Conservation (phyloP, 495 filamentous ascomycete genomes). For the Aspergillus olivimuriae region DNA sequence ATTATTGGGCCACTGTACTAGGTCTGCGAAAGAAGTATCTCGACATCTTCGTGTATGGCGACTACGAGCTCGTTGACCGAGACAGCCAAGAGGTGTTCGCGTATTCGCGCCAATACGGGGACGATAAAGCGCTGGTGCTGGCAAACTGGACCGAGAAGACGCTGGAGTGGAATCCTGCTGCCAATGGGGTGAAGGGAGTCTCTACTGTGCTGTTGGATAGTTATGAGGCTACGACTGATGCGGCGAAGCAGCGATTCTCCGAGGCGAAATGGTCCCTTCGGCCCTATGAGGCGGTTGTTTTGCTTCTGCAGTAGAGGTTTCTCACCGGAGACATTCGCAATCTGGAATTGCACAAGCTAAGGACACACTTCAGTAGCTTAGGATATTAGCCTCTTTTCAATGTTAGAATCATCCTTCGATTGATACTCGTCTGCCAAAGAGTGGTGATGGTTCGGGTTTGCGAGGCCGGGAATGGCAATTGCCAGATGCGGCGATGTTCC, state of each 20-base stretch:
- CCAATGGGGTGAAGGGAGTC: conserved; percentile 24
- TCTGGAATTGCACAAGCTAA: no score
- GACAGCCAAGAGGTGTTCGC: conserved; percentile 42
- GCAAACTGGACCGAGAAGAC: conserved; percentile 44
- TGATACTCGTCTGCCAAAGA: no score
- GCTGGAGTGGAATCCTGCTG: conserved; percentile 34
- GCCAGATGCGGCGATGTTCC: no score
- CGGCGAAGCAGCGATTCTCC: conserved; percentile 20
- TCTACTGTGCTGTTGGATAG: conserved; percentile 38
- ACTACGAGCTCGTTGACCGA: conserved; percentile 45
- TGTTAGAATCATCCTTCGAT: no score
- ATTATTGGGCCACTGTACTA: conserved; percentile 49
- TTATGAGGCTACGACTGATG: conserved; percentile 26
- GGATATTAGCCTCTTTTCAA: no score
- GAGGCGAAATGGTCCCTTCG: conserved; percentile 28
- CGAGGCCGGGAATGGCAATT: no score
- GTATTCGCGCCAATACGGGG: conserved; percentile 37
- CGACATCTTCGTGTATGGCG: conserved; percentile 56
- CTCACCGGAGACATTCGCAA: no score
- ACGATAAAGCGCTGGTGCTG: conserved; percentile 41
- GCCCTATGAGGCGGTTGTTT: conserved; percentile 35
- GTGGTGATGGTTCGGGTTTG: no score
- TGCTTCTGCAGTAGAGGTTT: neutral
- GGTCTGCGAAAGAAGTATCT: conserved; percentile 47
- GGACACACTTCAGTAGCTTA: no score